Percentiles rank a stretch among this genome's conserved stretches.
Evolutionary conservation across 164 flowering plant genomes (phyloP).

Genomic region (Nymphaea thermarum): DNA sequence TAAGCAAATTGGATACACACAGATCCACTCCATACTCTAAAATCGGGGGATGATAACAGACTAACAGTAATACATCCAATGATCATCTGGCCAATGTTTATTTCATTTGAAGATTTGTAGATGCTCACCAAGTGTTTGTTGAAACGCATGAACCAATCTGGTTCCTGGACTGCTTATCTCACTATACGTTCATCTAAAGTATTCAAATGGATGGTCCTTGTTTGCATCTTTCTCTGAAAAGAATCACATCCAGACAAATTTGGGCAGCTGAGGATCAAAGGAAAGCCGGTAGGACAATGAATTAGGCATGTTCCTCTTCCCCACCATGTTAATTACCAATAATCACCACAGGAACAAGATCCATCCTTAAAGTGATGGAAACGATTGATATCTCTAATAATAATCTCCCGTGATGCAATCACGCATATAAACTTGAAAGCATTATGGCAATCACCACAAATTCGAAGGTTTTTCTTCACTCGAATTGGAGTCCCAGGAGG

Average conservation of each 20-base stretch:
- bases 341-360: conserved; percentile 12
- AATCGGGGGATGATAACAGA: conserved; percentile 25
- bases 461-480: conserved; percentile 13
- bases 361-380: conserved; percentile 16
- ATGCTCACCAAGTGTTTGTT: conserved; percentile 51
- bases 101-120: conserved; percentile 27
- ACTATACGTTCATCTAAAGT: conserved; percentile 14
- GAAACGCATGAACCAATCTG: conserved; percentile 48
- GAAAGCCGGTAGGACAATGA: neutral
- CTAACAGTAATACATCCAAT: conserved; percentile 17
- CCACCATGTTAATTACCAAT: conserved; percentile 6
- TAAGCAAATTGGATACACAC: conserved; percentile 32
- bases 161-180: conserved; percentile 66
- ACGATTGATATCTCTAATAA: conserved; percentile 13
- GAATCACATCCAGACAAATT: too few species aligned
- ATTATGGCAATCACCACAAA: conserved; percentile 13
- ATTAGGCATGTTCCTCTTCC: neutral
- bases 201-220: too few species aligned
- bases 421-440: conserved; percentile 13
- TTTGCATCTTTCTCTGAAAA: too few species aligned
- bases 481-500: conserved; percentile 11
- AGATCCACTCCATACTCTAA: conserved; percentile 44
- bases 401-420: conserved; percentile 16
- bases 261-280: neutral
- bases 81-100: conserved; percentile 45